These are phyloP conservation scores for Aspergillus niger DNA, from an alignment of 2,329 filamentous ascomycete species.

Conservation along the genomic window DNA sequence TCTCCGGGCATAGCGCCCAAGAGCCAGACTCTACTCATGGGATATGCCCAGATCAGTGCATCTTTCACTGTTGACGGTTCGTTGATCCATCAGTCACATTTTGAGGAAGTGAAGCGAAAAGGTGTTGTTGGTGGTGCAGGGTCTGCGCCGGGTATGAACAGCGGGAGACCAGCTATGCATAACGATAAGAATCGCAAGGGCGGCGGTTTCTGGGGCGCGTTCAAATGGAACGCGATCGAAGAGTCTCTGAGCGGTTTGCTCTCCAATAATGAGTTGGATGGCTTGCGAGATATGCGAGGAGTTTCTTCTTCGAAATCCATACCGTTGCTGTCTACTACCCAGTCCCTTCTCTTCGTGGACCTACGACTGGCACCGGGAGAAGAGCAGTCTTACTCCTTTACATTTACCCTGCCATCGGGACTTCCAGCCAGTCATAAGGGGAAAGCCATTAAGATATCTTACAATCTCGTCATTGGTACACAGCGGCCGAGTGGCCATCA, in stretches of 20 bases:
- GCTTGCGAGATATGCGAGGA: slow-evolving; percentile 92
- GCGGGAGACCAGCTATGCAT: slow-evolving; percentile 53
- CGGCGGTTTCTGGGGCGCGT: slow-evolving; percentile 76
- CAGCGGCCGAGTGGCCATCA: slow-evolving; percentile 77
- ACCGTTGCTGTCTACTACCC: slow-evolving; percentile 88
- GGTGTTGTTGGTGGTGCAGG: slow-evolving; percentile 81
- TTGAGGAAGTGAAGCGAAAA: slow-evolving; percentile 95
- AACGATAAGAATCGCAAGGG: slow-evolving; percentile 58
- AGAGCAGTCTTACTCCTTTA: slow-evolving; percentile 82
- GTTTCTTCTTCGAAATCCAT: slow-evolving; percentile 83
- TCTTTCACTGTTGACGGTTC: slow-evolving; percentile 92
- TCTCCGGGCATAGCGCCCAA: slow-evolving; percentile 24
- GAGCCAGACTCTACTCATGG: slow-evolving; percentile 88
- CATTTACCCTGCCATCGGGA: slow-evolving; percentile 80
- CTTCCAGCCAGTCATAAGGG: slow-evolving; percentile 90
- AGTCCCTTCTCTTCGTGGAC: slow-evolving; percentile 95
- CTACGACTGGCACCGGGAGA: slow-evolving; percentile 84
- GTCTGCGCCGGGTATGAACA: slow-evolving; percentile 71
- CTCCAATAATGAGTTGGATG: slow-evolving; percentile 84
- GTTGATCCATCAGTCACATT: slow-evolving; percentile 81
- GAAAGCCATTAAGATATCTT: slow-evolving; percentile 90
- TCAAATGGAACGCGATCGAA: slow-evolving; percentile 86
- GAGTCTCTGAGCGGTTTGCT: slow-evolving; percentile 85
- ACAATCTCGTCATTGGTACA: slow-evolving; percentile 87
- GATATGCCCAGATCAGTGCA: slow-evolving; percentile 90